These are phyloP conservation scores for Boletus edulis DNA, from an alignment of 768 basidiomycete species.

Conservation along the genomic window DNA sequence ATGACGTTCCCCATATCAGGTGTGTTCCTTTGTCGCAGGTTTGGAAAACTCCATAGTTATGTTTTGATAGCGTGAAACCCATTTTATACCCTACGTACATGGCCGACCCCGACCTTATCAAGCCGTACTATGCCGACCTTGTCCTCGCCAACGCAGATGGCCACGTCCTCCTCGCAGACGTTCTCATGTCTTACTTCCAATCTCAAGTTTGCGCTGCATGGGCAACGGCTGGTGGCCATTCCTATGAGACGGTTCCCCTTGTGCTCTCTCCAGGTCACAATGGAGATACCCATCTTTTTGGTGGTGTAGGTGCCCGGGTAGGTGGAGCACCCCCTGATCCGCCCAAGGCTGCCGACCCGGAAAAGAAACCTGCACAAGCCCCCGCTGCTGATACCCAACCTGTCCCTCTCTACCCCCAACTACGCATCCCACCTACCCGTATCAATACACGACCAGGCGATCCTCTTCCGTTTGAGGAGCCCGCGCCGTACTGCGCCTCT, in stretches of 20 bases:
- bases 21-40: slow-evolving; percentile 19
- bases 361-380: slow-evolving; percentile 19
- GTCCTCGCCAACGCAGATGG: slow-evolving; percentile 78
- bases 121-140: slow-evolving; percentile 77
- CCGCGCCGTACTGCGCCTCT: slow-evolving; percentile 87
- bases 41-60: background rate
- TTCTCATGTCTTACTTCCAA: slow-evolving; percentile 89
- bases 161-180: slow-evolving; percentile 86
- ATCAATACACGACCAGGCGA: slow-evolving; percentile 64
- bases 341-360: slow-evolving; percentile 30
- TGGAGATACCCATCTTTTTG: slow-evolving; percentile 63
- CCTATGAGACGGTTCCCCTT: slow-evolving; percentile 56
- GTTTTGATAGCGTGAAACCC: slow-evolving; percentile 62
- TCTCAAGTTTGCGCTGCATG: slow-evolving; percentile 86
- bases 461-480: slow-evolving; percentile 68
- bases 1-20: slow-evolving; percentile 93
- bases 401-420: slow-evolving; percentile 27
- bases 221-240: slow-evolving; percentile 65
- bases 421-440: slow-evolving; percentile 63
- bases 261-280: slow-evolving; percentile 38
- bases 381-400: slow-evolving; percentile 15
- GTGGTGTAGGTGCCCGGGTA: slow-evolving; percentile 80
- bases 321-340: slow-evolving; percentile 59
- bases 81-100: slow-evolving; percentile 83
- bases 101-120: slow-evolving; percentile 58